Conservation (phyloP, 139 green algal species). For the Asterochloris erici region DNA sequence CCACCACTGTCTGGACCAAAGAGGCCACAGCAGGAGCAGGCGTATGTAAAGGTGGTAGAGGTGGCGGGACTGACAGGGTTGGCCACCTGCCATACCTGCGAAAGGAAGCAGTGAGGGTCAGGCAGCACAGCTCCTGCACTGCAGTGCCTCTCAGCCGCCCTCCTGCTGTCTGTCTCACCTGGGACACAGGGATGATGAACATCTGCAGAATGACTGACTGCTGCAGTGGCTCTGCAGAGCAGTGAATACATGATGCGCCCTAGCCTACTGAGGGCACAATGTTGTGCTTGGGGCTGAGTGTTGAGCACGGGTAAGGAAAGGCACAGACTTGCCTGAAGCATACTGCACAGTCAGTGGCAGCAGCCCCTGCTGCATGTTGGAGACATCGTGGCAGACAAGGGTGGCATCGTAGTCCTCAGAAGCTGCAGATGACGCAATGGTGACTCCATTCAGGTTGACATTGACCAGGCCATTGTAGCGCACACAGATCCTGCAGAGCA, state of each 20-base stretch:
- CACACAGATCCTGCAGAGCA: conserved; percentile 7
- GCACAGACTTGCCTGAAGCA: background rate
- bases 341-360: conserved; percentile 21
- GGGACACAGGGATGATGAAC: conserved; percentile 19
- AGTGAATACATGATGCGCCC: too few relatives aligned
- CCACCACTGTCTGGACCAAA: background rate
- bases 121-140: background rate
- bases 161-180: background rate
- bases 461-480: conserved; percentile 12
- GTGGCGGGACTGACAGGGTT: background rate
- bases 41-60: conserved; percentile 5
- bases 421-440: conserved; percentile 1
- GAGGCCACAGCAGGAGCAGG: conserved; percentile 19
- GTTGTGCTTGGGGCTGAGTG: too few relatives aligned
- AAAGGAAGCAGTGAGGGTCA: background rate
- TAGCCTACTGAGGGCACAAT: too few relatives aligned
- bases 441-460: conserved; percentile 12
- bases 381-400: conserved; percentile 14
- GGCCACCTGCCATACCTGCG: conserved; percentile 1
- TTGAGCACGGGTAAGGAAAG: too few relatives aligned
- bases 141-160: background rate
- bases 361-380: conserved; percentile 10
- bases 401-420: conserved; percentile 14
- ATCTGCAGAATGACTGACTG: conserved; percentile 18
- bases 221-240: background rate